These are phyloP conservation scores for Gnomoniopsis smithogilvyi DNA, from an alignment of 2,329 filamentous ascomycete genomes.

Conservation along the genomic window DNA sequence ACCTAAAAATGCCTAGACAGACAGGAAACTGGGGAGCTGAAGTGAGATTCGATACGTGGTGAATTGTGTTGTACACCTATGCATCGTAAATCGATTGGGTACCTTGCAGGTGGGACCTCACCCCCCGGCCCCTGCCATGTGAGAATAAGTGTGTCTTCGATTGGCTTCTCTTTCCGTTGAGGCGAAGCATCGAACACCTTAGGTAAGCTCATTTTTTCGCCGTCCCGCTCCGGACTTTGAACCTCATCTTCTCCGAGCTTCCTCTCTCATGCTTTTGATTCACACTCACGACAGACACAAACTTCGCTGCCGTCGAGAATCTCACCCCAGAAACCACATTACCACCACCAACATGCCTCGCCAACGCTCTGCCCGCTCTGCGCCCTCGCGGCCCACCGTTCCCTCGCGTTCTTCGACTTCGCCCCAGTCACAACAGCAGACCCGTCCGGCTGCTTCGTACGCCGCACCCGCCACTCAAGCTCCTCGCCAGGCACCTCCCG, in stretches of 20 bases:
- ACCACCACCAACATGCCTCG: constrained; percentile 63
- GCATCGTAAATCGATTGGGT: too few species aligned
- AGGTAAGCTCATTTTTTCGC: constrained; percentile 19
- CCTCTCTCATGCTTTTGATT: constrained; percentile 9
- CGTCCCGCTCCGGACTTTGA: constrained; percentile 26
- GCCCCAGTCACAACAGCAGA: constrained; percentile 53
- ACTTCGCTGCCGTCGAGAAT: background rate
- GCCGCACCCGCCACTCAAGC: constrained; percentile 46
- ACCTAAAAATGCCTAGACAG: too few species aligned
- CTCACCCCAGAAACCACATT: constrained; percentile 2
- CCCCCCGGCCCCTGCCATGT: constrained; percentile 15
- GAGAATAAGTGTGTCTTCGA: constrained; percentile 21
- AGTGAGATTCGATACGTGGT: too few species aligned
- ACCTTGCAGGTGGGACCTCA: too few species aligned
- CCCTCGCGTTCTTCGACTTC: constrained; percentile 51
- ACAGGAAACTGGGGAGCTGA: too few species aligned
- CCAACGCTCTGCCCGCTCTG: constrained; percentile 59
- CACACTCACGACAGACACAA: background rate
- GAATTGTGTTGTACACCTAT: too few species aligned
- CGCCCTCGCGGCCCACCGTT: constrained; percentile 65
- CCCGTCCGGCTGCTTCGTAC: constrained; percentile 68
- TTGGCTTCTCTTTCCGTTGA: constrained; percentile 23
- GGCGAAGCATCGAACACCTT: too few species aligned
- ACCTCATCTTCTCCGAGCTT: constrained; percentile 23
- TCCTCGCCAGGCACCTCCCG: constrained; percentile 44